Base-by-base conservation (phyloP, 257 asterid species). In the Petunia axillaris region DNA sequence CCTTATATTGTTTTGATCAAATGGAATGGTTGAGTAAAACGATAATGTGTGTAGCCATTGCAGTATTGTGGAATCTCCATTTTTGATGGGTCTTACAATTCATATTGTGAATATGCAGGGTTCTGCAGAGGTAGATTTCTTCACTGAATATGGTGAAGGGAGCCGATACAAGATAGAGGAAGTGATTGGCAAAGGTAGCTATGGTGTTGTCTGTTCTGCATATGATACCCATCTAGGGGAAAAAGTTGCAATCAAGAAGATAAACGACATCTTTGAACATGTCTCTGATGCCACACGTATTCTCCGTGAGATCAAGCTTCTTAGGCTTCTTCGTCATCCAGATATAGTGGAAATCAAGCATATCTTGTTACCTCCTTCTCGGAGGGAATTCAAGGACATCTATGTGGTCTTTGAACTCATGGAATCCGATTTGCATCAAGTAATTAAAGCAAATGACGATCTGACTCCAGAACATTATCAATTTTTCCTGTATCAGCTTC, bases 371-470 rank as follows among this genome's bases (percentile, higher is more conserved):
- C 99, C 99, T 36, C 99, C 98, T 25, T 95, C 99, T 14, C 89
- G 99, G 84, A 79, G 98, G 87, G 98, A 95, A 84, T 95, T 95
- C 90, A 93, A 85, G 88, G 99, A 95, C 85, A 95, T 95, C 81
- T 95, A 93, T 77, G 99, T 95, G 0, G 98, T 95, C 44, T 93
- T 95, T 81, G 99, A 95, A 67, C 88, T 92, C 3, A 95, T 95
- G 99, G 98, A 95, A 81, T 95, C 99, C 25, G 99, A 95, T 82
- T 92, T 95, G 52, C 99, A 95, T 78, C 99, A 95, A 87, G 99
- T 95, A 84, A 95, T 93, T 48, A 93, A 93, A 85, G 98, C 98
- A 77, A 91, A 92, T 83, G 97, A 92, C 75, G 98, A 93, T 82
- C 83, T 93, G 89, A 93, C 98, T 3, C 97, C 91, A 1, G 98